These are phyloP conservation scores for Citrus australasica DNA, from an alignment of 345 rosid genomes.

Conservation along the genomic window DNA sequence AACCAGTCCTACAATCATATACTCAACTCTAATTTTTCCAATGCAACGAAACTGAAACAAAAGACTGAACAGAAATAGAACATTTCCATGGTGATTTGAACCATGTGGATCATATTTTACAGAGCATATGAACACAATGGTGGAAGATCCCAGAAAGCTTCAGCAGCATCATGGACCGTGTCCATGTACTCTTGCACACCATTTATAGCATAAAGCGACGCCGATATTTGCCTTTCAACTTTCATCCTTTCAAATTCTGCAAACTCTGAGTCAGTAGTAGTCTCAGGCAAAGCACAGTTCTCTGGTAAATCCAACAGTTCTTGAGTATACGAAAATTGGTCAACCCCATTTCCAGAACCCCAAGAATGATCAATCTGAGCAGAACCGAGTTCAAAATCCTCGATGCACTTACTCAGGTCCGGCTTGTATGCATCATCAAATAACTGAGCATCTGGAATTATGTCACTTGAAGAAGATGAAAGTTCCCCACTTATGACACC, in stretches of 20 bases:
- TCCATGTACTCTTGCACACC: slow-evolving; percentile 69
- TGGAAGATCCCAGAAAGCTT: slow-evolving; percentile 74
- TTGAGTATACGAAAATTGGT: slow-evolving; percentile 42
- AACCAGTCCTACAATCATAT: slow-evolving; percentile 1
- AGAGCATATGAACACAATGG: slow-evolving; percentile 44
- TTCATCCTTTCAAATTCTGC: slow-evolving; percentile 66
- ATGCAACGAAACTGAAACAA: background rate
- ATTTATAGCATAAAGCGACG: slow-evolving; percentile 62
- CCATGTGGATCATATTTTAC: slow-evolving; percentile 10
- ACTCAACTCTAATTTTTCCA: background rate
- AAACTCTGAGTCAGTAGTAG: slow-evolving; percentile 23
- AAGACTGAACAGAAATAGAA: background rate
- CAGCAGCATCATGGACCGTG: slow-evolving; percentile 41
- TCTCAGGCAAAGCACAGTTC: slow-evolving; percentile 17
- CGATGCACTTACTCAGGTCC: slow-evolving; percentile 45
- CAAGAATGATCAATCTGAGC: slow-evolving; percentile 28
- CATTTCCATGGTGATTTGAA: background rate
- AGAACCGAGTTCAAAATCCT: slow-evolving; percentile 26
- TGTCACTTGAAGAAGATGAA: slow-evolving; percentile 7
- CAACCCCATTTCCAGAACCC: slow-evolving; percentile 29
- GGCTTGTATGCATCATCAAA: slow-evolving; percentile 59
- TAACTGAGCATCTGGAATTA: slow-evolving; percentile 24
- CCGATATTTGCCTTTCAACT: slow-evolving; percentile 71
- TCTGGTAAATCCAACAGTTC: slow-evolving; percentile 44
- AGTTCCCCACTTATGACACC: slow-evolving; percentile 8